Evolutionary conservation across 2,329 filamentous ascomycete genomes (phyloP).

Genomic region (Paraconiothyrium brasiliense): DNA sequence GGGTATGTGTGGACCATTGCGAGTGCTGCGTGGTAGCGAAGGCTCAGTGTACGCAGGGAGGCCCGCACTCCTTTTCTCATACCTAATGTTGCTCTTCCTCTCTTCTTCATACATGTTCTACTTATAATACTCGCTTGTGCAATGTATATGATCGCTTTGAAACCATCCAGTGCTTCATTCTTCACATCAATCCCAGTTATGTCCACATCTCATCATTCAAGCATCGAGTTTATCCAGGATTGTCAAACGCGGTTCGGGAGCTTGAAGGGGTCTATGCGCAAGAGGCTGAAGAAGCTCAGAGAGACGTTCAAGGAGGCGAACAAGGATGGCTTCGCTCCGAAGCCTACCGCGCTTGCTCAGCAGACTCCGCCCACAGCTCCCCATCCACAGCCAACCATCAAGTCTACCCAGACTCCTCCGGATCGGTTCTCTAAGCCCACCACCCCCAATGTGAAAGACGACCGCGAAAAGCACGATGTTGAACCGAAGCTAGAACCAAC

Average conservation of each 20-base stretch:
- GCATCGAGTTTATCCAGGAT: not conserved
- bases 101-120: not conserved
- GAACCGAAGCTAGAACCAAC: not conserved
- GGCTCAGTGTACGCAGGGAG: not conserved
- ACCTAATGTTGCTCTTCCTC: not conserved
- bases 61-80: not conserved
- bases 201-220: not conserved
- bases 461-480: too few relatives aligned
- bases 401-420: too few relatives aligned
- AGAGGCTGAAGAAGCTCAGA: not conserved
- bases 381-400: too few relatives aligned
- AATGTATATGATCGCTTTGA: not conserved
- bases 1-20: not conserved
- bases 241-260: not conserved
- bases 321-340: not conserved
- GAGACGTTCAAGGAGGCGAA: not conserved
- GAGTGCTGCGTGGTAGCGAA: constrained; percentile 4
- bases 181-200: not conserved
- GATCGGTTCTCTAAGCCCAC: too few relatives aligned
- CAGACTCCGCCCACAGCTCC: too few relatives aligned
- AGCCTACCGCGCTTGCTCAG: too few relatives aligned
- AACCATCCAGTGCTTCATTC: not conserved
- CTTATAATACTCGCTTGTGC: not conserved
- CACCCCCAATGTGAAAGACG: too few relatives aligned
- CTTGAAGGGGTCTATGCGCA: not conserved